phyloP scores from a whole-genome alignment of 495 filamentous ascomycete species.

The Trichocladium uniseriatum region DNA sequence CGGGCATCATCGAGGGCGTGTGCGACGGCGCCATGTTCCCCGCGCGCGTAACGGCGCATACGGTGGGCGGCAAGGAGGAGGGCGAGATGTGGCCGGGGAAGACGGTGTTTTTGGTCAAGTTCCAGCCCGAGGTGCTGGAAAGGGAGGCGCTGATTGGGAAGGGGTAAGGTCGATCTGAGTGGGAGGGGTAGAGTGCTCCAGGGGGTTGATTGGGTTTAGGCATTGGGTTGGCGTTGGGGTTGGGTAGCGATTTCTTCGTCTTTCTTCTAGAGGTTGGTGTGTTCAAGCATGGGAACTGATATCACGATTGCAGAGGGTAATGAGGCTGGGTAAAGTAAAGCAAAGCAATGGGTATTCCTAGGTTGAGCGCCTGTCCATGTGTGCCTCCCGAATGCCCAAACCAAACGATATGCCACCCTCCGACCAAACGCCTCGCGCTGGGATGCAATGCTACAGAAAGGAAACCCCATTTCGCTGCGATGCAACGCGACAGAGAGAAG shows the following conservation, averaged over 20 bases:
- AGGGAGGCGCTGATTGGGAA: slow-evolving; percentile 60
- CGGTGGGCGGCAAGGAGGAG: slow-evolving; percentile 59
- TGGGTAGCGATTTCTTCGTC: neutral
- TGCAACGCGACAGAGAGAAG: neutral
- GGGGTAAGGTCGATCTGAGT: slow-evolving; percentile 14
- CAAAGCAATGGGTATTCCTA: neutral
- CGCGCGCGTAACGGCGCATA: slow-evolving; percentile 85
- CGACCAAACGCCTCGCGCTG: neutral
- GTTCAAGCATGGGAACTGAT: neutral
- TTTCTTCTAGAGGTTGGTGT: neutral
- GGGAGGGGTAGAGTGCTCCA: no score
- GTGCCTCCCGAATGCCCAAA: neutral
- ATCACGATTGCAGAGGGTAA: neutral
- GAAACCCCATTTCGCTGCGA: neutral
- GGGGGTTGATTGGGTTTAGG: neutral
- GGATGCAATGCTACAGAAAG: neutral
- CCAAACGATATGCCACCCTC: neutral
- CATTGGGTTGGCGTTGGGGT: slow-evolving; percentile 20
- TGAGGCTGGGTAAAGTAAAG: neutral
- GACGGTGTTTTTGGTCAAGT: slow-evolving; percentile 91
- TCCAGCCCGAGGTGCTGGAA: slow-evolving; percentile 80
- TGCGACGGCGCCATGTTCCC: slow-evolving; percentile 87
- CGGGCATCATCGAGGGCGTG: slow-evolving; percentile 90
- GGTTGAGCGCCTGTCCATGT: neutral
- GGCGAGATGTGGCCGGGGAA: slow-evolving; percentile 88